Conservation (phyloP, 73 alveolate species). For the Breviolum minutum region DNA sequence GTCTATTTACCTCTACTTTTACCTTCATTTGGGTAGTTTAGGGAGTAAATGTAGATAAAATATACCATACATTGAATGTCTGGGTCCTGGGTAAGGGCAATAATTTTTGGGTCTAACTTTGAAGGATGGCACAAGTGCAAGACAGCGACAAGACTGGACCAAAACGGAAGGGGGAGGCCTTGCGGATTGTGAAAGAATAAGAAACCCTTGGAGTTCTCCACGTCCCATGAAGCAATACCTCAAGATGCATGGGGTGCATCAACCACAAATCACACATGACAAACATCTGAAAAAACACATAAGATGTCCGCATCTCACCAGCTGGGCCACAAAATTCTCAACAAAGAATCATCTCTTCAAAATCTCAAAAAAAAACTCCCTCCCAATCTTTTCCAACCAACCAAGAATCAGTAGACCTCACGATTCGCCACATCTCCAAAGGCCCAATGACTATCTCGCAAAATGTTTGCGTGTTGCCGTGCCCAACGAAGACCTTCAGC, state of each 20-base stretch:
- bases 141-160: no score
- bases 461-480: not conserved
- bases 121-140: not conserved
- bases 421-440: slow-evolving; percentile 58
- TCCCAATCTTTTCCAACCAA: not conserved
- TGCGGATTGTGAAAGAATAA: slow-evolving; percentile 77
- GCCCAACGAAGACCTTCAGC: slow-evolving; percentile 75
- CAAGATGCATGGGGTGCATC: not conserved
- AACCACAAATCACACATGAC: not conserved
- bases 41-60: no score
- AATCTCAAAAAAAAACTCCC: not conserved
- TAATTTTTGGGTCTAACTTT: no score
- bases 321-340: no score
- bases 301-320: not conserved
- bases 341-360: not conserved
- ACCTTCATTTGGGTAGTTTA: no score
- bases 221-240: slow-evolving; percentile 85
- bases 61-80: no score
- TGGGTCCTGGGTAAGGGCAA: no score
- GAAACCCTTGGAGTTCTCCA: slow-evolving; percentile 9
- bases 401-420: slow-evolving; percentile 25
- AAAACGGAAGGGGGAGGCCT: no score
- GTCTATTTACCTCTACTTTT: no score
- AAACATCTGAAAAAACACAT: no score
- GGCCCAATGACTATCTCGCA: slow-evolving; percentile 94